These are phyloP conservation scores for Takashimella koratensis DNA, from an alignment of 1,284 basidiomycete genomes.

Conservation along the genomic window DNA sequence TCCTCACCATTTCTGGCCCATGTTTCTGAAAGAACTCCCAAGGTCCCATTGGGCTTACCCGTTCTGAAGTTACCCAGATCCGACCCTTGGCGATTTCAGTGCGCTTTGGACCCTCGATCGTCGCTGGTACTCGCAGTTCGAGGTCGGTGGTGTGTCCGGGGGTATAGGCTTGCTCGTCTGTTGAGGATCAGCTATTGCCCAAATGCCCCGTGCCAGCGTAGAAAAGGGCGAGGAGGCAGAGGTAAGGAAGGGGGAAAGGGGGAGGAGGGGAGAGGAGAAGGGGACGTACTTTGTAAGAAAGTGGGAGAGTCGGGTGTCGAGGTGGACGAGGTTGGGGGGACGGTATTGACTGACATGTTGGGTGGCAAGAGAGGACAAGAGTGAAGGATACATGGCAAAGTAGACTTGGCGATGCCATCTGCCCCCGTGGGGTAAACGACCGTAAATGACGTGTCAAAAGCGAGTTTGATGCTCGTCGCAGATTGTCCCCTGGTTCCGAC, in stretches of 20 bases:
- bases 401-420: no score
- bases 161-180: conserved; percentile 31
- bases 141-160: conserved; percentile 28
- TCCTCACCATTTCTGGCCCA: neutral
- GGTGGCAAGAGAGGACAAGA: neutral
- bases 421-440: no score
- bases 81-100: conserved; percentile 29
- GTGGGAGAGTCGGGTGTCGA: neutral
- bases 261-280: conserved; percentile 1
- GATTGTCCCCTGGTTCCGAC: no score
- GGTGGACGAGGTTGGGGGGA: conserved; percentile 2
- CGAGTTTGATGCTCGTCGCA: no score
- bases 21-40: neutral
- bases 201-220: neutral
- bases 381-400: no score
- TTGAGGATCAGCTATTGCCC: conserved; percentile 3
- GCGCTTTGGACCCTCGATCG: conserved; percentile 40
- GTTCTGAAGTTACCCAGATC: conserved; percentile 40
- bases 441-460: no score
- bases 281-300: conserved; percentile 6
- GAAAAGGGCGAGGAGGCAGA: conserved; percentile 3
- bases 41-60: no score
- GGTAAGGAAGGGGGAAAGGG: no score
- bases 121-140: conserved; percentile 40
- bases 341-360: conserved; percentile 15